Base-by-base conservation (phyloP, 2,329 filamentous ascomycete species). In the Cercospora brassicicola region DNA sequence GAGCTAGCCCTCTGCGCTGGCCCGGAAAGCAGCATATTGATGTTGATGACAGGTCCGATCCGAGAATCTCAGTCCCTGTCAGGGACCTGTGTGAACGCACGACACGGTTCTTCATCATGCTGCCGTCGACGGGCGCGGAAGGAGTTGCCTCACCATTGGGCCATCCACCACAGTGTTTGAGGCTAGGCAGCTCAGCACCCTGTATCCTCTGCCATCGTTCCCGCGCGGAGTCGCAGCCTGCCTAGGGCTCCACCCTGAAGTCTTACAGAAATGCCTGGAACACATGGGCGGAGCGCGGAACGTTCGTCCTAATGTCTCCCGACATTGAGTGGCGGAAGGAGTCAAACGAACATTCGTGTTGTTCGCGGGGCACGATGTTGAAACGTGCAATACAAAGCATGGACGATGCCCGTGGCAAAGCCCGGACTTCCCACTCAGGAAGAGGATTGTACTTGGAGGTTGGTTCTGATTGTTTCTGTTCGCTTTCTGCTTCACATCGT, bases 321-420 rank as follows among this genome's bases (percentile, higher is more conserved):
- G 69, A 69, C 62, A 68, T 72, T 66, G 59, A 11, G 56, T 45
- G 33, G 55, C 67, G 69, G 67, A 48, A 67, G 69, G 67, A 57
- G 53, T 64, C 71, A 73, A 73, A 73, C 71, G 71, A 68, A 57
- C 61, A 23, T 62, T 61, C 62, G 67, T 66, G 51, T 68, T 51
- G 57, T 66, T 56, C 62, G 62, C 59, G 62, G 64, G 63, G 63
- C 68, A 65, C 63, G 59, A 53, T 65, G 62, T 48, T 70, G 69
- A 70, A 67, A 73, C 71, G 63, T 64, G 64, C 45, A 42, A 48
- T 70, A 69, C 69, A 72, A 69, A 68, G 65, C 53, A 67, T 57
- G 63, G 67, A 64, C 31, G 45, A 64, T 26, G 59, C 28, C 68
- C 66, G 63, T 65, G 59, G 59, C 39, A 53, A 65, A 59, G 62